phyloP scores from a whole-genome alignment of 2,329 filamentous ascomycete species.

The Trichoderma asperellum region DNA sequence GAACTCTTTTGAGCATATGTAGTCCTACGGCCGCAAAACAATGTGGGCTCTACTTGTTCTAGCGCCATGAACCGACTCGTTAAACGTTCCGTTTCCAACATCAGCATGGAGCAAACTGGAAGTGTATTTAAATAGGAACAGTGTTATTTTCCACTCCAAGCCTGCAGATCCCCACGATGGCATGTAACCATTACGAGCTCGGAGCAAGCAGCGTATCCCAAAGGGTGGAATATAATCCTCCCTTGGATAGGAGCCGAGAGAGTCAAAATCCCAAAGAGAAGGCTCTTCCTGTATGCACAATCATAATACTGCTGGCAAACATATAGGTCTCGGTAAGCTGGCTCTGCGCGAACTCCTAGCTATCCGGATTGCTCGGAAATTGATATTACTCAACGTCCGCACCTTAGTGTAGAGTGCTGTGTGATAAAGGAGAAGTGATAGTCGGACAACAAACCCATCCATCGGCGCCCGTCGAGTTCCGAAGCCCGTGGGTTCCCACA shows the following conservation, averaged over 20 bases:
- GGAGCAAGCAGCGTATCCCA: background rate
- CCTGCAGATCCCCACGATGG: background rate
- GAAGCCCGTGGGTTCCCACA: conserved; percentile 13
- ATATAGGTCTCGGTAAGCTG: conserved; percentile 16
- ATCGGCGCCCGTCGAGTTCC: conserved; percentile 9
- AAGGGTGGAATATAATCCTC: background rate
- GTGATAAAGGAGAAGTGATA: background rate
- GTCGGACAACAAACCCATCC: background rate
- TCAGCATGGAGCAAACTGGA: background rate
- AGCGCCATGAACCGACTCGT: background rate
- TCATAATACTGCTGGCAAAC: background rate
- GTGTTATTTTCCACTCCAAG: background rate
- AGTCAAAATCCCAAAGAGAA: background rate
- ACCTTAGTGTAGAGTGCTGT: background rate
- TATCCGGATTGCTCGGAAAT: conserved; percentile 26
- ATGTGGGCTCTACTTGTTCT: background rate
- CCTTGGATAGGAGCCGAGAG: background rate
- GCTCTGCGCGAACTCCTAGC: background rate
- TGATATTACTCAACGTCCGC: background rate
- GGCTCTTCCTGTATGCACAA: background rate
- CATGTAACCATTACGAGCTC: background rate
- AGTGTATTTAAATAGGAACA: background rate
- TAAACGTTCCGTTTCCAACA: background rate
- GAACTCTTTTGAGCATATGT: background rate
- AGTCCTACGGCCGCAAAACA: background rate